These are phyloP conservation scores for Bipolaris gigantea DNA, from an alignment of 2,329 filamentous ascomycete genomes.

Conservation along the genomic window DNA sequence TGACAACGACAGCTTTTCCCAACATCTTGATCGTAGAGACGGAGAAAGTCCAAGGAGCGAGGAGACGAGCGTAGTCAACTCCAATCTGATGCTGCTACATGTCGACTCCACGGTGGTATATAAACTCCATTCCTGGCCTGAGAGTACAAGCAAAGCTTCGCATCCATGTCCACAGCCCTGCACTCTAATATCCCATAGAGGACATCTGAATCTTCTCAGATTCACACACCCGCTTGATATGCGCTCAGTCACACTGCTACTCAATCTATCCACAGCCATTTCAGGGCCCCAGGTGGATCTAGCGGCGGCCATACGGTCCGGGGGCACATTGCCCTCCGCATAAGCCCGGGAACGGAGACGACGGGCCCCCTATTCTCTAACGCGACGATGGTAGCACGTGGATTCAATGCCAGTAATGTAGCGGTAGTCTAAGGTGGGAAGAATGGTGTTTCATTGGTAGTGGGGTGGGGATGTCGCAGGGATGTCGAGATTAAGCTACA, in stretches of 20 bases:
- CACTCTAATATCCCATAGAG: constrained; percentile 29
- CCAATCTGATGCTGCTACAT: neutral
- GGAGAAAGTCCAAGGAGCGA: neutral
- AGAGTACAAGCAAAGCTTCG: constrained; percentile 17
- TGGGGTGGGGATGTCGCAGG: neutral
- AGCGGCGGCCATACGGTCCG: constrained; percentile 43
- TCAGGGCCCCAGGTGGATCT: constrained; percentile 21
- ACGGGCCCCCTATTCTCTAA: constrained; percentile 5
- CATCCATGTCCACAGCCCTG: constrained; percentile 14
- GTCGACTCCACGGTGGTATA: constrained; percentile 15
- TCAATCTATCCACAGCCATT: constrained; percentile 40
- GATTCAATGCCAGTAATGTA: neutral
- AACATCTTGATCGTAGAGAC: constrained; percentile 29
- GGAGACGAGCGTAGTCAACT: neutral
- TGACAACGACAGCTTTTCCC: constrained; percentile 32
- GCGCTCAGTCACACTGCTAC: constrained; percentile 27
- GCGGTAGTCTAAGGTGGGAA: neutral
- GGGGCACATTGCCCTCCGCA: constrained; percentile 18
- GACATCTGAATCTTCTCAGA: constrained; percentile 17
- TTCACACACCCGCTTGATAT: constrained; percentile 6
- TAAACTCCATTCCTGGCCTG: constrained; percentile 17
- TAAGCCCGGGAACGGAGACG: constrained; percentile 3
- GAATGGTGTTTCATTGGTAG: constrained; percentile 1
- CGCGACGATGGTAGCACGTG: constrained; percentile 5
- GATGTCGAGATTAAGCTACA: constrained; percentile 19